Percentiles rank a stretch among this genome's conserved stretches.
Conservation (phyloP, 371 early-diverging fungal genomes). For the Apophysomyces ossiformis region DNA sequence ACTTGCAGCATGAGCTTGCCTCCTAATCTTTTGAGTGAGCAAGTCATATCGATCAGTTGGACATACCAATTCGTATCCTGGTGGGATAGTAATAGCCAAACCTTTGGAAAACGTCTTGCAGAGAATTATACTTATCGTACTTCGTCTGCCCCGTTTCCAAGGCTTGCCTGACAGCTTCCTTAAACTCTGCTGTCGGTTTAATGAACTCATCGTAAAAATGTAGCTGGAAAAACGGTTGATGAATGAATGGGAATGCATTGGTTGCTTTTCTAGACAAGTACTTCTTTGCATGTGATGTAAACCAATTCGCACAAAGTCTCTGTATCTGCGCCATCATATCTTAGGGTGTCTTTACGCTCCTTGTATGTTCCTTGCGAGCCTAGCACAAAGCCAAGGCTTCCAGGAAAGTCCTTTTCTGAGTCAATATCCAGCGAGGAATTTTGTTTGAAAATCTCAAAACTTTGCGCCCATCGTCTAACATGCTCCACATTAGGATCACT, state of each 20-base stretch:
- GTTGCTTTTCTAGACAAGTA: neutral
- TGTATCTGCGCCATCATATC: neutral
- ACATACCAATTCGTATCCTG: neutral
- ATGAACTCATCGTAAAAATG: neutral
- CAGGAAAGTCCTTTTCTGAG: neutral
- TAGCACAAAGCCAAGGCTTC: neutral
- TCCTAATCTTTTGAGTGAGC: neutral
- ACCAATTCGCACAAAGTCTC: neutral
- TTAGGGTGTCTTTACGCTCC: neutral
- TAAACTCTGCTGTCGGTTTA: neutral
- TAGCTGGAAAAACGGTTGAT: neutral
- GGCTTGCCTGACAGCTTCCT: neutral
- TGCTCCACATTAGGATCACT: neutral
- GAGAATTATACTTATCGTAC: neutral
- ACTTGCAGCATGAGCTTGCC: too few species aligned
- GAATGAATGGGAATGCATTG: neutral
- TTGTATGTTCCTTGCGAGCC: neutral
- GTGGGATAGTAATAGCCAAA: slow-evolving; percentile 2
- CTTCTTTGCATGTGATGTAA: neutral
- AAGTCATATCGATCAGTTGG: neutral
- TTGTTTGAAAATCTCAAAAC: neutral
- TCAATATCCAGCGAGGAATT: neutral
- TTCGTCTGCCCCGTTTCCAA: neutral
- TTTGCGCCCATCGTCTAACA: neutral
- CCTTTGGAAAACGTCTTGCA: neutral